Percentiles rank a stretch among this genome's conserved stretches.
Conservation (phyloP, 2,329 filamentous ascomycete genomes). For the Penicillium sumatraense region DNA sequence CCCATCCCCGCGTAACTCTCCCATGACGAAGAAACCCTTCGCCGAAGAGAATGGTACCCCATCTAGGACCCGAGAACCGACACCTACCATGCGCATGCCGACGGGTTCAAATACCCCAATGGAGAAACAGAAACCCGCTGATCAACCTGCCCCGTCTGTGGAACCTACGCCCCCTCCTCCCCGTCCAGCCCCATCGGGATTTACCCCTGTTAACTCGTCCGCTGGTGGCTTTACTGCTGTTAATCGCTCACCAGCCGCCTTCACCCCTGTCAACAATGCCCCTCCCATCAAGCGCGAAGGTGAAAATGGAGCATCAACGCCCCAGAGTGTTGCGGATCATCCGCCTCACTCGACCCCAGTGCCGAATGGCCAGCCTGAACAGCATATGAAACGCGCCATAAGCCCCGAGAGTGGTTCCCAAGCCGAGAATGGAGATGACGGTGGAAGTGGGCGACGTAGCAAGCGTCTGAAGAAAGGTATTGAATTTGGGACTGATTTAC, state of each 20-base stretch:
- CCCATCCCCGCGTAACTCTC: conserved; percentile 73
- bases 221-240: conserved; percentile 63
- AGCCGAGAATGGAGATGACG: conserved; percentile 60
- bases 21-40: conserved; percentile 61
- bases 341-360: conserved; percentile 62
- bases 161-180: conserved; percentile 44
- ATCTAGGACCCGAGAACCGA: conserved; percentile 61
- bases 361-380: conserved; percentile 56
- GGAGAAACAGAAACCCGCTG: conserved; percentile 35
- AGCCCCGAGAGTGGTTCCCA: conserved; percentile 60
- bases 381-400: conserved; percentile 76
- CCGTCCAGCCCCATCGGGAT: conserved; percentile 54
- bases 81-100: conserved; percentile 66
- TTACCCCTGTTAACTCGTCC: conserved; percentile 72
- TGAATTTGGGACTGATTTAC: conserved; percentile 20
- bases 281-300: conserved; percentile 56
- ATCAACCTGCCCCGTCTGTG: conserved; percentile 40
- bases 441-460: conserved; percentile 74
- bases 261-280: conserved; percentile 46
- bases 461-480: conserved; percentile 89
- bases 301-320: conserved; percentile 62
- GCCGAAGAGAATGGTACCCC: conserved; percentile 51
- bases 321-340: conserved; percentile 67
- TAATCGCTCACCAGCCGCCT: conserved; percentile 57
- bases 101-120: conserved; percentile 60